phyloP scores from a whole-genome alignment of 306 rosid species.

The Albizia julibrissin region DNA sequence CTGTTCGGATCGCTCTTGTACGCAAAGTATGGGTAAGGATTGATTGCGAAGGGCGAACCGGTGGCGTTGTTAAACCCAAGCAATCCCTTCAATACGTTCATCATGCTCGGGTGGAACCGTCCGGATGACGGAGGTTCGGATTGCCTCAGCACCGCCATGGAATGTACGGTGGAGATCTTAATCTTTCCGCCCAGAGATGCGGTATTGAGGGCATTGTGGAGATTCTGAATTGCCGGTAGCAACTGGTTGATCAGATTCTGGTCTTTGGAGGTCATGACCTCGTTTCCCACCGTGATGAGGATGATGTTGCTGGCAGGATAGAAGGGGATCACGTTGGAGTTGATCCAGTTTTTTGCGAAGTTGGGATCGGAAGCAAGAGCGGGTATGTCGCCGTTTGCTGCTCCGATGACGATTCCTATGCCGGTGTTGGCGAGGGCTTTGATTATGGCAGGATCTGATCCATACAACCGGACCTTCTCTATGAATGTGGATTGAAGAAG shows the following conservation, averaged over 20 bases:
- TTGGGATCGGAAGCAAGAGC: conserved; percentile 74
- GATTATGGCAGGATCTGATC: conserved; percentile 82
- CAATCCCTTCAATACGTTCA: conserved; percentile 57
- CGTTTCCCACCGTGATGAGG: conserved; percentile 91
- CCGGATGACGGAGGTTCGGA: conserved; percentile 96
- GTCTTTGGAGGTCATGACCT: conserved; percentile 74
- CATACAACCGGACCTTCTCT: conserved; percentile 83
- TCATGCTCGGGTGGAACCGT: conserved; percentile 53
- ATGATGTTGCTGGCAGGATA: conserved; percentile 86
- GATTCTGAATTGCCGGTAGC: conserved; percentile 78
- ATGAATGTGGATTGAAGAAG: conserved; percentile 85
- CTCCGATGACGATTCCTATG: conserved; percentile 86
- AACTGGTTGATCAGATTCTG: conserved; percentile 55
- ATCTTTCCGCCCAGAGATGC: conserved; percentile 59
- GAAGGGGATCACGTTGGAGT: conserved; percentile 67
- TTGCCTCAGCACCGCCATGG: conserved; percentile 76
- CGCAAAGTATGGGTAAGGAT: conserved; percentile 95
- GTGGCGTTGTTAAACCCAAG: conserved; percentile 69
- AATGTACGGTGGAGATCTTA: conserved; percentile 87
- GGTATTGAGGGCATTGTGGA: conserved; percentile 74
- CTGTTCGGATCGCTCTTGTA: conserved; percentile 67
- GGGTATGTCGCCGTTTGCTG: conserved; percentile 79
- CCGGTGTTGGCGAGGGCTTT: conserved; percentile 89
- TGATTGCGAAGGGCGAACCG: conserved; percentile 82
- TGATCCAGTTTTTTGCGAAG: conserved; percentile 74